Base-by-base conservation (phyloP, 2,329 filamentous ascomycete species). In the Penicillium verrucosum region DNA sequence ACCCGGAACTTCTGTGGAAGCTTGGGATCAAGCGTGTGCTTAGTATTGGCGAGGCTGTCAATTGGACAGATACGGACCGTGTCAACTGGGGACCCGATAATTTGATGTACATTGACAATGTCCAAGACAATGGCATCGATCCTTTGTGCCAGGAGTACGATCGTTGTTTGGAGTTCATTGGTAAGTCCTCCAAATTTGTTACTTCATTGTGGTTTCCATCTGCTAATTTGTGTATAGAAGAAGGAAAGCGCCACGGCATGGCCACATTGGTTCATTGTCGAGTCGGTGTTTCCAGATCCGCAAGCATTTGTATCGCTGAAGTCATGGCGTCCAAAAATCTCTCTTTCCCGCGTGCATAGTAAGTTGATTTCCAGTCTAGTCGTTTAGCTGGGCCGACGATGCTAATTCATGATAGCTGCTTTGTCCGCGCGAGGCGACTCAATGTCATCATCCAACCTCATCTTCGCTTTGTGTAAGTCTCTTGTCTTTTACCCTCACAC, bases 391-490 rank as follows among this genome's bases (percentile, higher is more conserved):
- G 32, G 30, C 23, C 21, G 12, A 11, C 6, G 18, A 34, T 40
- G 12, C 57, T 61, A 48, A 62, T 5, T 55, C 6, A 21, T 38
- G 27, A 40, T 7, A 84, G 82, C 75, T 97, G 94, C 73, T 97
- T 93, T 73, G 94, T 99, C 37, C 87, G 94, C 32, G 94, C 94
- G 21, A 85, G 94, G 51, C 83, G 94, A 59, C 80, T 99, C 46
- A 99, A 99, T 70, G 94, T 99, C 51, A 99, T 99, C 62, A 97
- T 99, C 62, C 94, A 99, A 73, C 94, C 94, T 12, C 93, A 99
- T 77, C 81, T 99, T 54, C 85, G 91, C 57, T 99, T 99, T 76
- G 89, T 89, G 64, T 96, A 70, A 68, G 74, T 62, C 14, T 9
- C 6, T n/a, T 21, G 16, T 40, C 29, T 34, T 46, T 25, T 32